Conservation (phyloP, 257 asterid genomes). For the Mentha longifolia region DNA sequence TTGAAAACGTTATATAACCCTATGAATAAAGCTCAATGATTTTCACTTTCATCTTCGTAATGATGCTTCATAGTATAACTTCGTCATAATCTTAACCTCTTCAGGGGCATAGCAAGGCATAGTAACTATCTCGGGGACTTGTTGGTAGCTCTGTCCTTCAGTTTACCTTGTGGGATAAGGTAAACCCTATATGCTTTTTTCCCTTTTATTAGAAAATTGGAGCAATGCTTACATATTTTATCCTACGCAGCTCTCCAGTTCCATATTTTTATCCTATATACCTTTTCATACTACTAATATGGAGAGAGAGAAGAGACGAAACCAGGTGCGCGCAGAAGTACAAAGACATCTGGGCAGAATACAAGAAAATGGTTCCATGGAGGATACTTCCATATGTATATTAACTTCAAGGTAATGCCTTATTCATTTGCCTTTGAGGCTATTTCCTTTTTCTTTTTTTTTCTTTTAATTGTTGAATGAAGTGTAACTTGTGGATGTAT, state of each 20-base stretch:
- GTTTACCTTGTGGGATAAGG: slow-evolving; percentile 98
- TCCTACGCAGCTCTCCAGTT: slow-evolving; percentile 73
- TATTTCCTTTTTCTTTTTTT: background rate
- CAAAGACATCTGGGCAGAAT: slow-evolving; percentile 88
- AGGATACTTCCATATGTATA: slow-evolving; percentile 87
- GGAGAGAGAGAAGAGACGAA: slow-evolving; percentile 99
- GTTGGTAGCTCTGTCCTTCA: slow-evolving; percentile 83
- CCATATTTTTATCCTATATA: slow-evolving; percentile 93
- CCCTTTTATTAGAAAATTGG: background rate
- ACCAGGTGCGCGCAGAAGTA: slow-evolving; percentile 93
- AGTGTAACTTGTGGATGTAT: slow-evolving; percentile 19
- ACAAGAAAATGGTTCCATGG: slow-evolving; percentile 82
- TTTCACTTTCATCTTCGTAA: background rate
- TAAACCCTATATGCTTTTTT: slow-evolving; percentile 28
- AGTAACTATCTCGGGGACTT: slow-evolving; percentile 96
- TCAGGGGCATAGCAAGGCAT: slow-evolving; percentile 98
- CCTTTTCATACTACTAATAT: slow-evolving; percentile 80
- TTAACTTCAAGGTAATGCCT: slow-evolving; percentile 31
- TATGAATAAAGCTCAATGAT: background rate
- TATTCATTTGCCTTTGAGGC: slow-evolving; percentile 2
- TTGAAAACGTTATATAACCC: background rate
- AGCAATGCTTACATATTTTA: slow-evolving; percentile 11
- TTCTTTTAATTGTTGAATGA: background rate
- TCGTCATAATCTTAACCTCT: slow-evolving; percentile 10
- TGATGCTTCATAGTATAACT: slow-evolving; percentile 13